Evolutionary conservation across 495 filamentous ascomycete species (phyloP), one percentile per base, ranked within the genome.

Genomic region (Hypoxylon subgilvum): DNA sequence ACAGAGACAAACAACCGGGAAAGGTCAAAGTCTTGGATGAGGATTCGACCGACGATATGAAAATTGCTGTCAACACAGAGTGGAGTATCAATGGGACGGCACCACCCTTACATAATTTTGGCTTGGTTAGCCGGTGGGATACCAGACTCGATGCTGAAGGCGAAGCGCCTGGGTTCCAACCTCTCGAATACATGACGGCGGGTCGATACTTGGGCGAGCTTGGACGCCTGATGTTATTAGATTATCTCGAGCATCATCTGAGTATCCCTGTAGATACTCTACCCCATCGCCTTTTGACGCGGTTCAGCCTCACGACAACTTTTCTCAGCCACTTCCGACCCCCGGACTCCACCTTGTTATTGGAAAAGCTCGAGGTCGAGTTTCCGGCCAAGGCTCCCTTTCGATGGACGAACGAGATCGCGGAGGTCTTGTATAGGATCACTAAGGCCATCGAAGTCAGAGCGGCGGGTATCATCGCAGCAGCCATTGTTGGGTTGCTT

Each of bases 101-200:
- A 7, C 78, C 80, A 12, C 86, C 90, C 2, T 74, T 95, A 6
- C 73, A 76, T 16, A 82, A 85, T 30, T 77, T 87, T 9, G 76
- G 84, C 10, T 74, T 91, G 17, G 81, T 86, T 35, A 92, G 84
- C 7, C 79, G 78, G 43, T 93, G 89, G 89, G 90, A 95, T 62
- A 55, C 69, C 2, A 71, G 78, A 49, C 76, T 95, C 10, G 88
- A 92, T 56, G 61, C 58, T 6, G 81, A 82, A 8, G 85, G 85
- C 65, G 84, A 89, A 63, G 80, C 80, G 0, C 89, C 90, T 0
- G 90, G 89, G 0, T 93, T 93, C 64, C 89, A 92, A 65, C 90
- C 90, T 1, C 86, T 93, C 48, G 90, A 95, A 71, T 92, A 92
- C 69, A 90, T 95, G 88, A 91, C 89, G 1, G 82, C 87, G 13